Percentiles rank a stretch among this genome's conserved stretches.
Evolutionary conservation across 768 basidiomycete genomes (phyloP).

Genomic region (Mrakia blollopis): DNA sequence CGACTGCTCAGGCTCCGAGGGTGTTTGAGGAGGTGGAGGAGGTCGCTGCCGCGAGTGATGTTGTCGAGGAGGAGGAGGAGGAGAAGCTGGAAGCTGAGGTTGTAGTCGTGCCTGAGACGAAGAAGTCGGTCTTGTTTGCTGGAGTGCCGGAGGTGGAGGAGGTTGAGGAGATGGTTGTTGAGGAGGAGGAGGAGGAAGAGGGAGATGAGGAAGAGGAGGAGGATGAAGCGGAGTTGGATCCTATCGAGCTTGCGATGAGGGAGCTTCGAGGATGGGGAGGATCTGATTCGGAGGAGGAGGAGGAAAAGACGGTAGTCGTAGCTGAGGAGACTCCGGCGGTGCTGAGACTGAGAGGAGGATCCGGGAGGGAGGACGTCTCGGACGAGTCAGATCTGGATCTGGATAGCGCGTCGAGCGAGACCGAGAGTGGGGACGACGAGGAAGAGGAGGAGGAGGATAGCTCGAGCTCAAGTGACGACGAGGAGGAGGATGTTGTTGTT

Average conservation of each 20-base stretch:
- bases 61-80: not conserved
- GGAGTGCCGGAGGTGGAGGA: conserved; percentile 6
- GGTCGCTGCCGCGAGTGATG: not conserved
- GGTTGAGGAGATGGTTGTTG: not conserved
- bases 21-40: conserved; percentile 1
- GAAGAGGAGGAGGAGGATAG: conserved; percentile 6
- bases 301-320: not conserved
- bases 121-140: conserved; percentile 24
- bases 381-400: not conserved
- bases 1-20: not conserved
- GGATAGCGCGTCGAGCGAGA: not conserved
- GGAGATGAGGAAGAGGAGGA: conserved; percentile 25
- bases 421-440: not conserved
- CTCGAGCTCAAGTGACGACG: conserved; percentile 14
- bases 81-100: not conserved
- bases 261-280: conserved; percentile 31
- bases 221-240: conserved; percentile 29
- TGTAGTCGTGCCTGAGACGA: not conserved
- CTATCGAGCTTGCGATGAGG: conserved; percentile 26
- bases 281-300: conserved; percentile 11
- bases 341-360: conserved; percentile 24
- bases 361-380: not conserved
- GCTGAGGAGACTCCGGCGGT: conserved; percentile 9
- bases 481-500: not conserved
- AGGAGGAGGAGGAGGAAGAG: conserved; percentile 5